These are phyloP conservation scores for Fusarium haematococcum DNA, from an alignment of 2,329 filamentous ascomycete species.

Conservation along the genomic window DNA sequence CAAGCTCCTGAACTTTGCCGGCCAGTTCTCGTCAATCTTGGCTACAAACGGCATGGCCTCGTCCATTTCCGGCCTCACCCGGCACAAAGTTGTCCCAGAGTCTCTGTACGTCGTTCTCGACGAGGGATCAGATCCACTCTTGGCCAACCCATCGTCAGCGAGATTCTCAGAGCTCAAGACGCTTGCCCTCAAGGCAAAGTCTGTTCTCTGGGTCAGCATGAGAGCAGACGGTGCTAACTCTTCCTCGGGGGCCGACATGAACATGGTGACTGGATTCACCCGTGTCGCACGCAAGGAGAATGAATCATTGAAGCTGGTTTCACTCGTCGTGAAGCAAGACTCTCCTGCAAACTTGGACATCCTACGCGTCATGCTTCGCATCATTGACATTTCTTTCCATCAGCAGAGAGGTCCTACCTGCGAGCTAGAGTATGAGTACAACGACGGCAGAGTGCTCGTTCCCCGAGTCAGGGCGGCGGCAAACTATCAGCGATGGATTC, in stretches of 20 bases:
- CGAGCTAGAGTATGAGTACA: slow-evolving; percentile 24
- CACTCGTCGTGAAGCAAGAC: background rate
- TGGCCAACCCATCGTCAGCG: accelerated
- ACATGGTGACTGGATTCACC: background rate
- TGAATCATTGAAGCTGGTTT: background rate
- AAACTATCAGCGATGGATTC: background rate
- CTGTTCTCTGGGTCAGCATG: slow-evolving; percentile 17
- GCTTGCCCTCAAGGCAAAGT: background rate
- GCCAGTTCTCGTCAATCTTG: background rate
- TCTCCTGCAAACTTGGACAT: background rate
- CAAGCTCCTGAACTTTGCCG: background rate
- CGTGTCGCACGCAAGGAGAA: background rate
- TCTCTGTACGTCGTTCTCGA: slow-evolving; percentile 20
- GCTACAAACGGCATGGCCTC: background rate
- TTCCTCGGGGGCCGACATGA: background rate
- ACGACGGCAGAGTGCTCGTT: slow-evolving; percentile 1
- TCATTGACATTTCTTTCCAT: slow-evolving; percentile 14
- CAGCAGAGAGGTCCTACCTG: slow-evolving; percentile 1
- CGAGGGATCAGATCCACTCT: background rate
- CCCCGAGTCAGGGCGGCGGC: background rate
- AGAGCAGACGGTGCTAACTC: accelerated
- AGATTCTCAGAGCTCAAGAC: background rate
- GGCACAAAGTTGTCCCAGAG: accelerated
- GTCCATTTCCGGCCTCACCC: background rate
- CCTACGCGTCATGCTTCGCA: background rate